Base-by-base conservation (phyloP, 2,329 filamentous ascomycete genomes). In the Penicillium sp. region DNA sequence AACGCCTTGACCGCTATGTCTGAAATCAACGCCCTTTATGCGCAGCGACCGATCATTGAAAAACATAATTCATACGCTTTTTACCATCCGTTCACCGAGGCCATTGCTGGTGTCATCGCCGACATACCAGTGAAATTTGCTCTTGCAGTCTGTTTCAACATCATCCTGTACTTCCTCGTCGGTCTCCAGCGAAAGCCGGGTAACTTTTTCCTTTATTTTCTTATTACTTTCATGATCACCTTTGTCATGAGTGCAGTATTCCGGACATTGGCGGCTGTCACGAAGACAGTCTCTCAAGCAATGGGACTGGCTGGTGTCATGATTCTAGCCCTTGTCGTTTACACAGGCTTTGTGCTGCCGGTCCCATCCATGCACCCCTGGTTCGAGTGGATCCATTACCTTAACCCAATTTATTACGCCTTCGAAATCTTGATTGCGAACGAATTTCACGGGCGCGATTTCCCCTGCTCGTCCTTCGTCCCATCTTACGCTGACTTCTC, bases 81-180 rank as follows among this genome's bases (percentile, higher is more conserved):
- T 47, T 68, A 69, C 19, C 68, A 72, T 19, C 69, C 69, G 0
- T 62, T 64, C 24, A 64, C 65, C 1, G 62, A 58, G 22, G 59
- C 52, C 1, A 57, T 62, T 24, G 52, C 52, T 21, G 57, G 59
- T 13, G 37, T 69, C 0, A 24, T 69, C 3, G 65, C 62, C 27
- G 68, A 69, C 48, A 84, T 57, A 86, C 92, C 92, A 0, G 90
- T 91, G 75, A 96, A 93, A 72, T 76, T 96, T 41, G 35, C 29
- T 19, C n/a, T 47, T 74, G 22, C 91, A 91, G 64, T 93, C 58
- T 75, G 84, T 3, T 96, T 96, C 80, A 93, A 96, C 70, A 55
- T 92, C 26, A 82, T 86, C 3, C 74, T 96, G 3, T 96, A 96
- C 77, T 96, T 96, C 75, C 87, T 96, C 84, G 88, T 89, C 0